phyloP scores from a whole-genome alignment of 352 stramenopile species.

The Globisporangium radiosum region DNA sequence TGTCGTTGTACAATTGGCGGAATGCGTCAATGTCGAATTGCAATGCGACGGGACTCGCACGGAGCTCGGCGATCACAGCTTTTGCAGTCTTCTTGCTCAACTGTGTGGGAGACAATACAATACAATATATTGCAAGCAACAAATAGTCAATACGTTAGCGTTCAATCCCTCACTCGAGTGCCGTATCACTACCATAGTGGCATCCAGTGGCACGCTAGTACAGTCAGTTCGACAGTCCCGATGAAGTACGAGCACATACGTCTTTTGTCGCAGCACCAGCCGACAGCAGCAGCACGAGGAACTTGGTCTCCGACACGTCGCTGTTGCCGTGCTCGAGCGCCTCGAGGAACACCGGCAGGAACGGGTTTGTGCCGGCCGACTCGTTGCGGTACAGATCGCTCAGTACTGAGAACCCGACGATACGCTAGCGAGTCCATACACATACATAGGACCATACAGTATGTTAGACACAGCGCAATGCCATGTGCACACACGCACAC shows the following conservation, averaged over 20 bases:
- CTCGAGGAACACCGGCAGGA: constrained; percentile 83
- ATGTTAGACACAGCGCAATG: too few species aligned
- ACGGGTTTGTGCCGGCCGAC: constrained; percentile 70
- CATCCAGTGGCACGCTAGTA: not conserved
- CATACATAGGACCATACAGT: too few species aligned
- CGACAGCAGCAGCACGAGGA: constrained; percentile 62
- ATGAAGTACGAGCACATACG: constrained; percentile 18
- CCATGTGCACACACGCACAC: not conserved
- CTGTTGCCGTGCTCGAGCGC: constrained; percentile 58
- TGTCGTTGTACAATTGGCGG: constrained; percentile 62
- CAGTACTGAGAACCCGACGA: constrained; percentile 85
- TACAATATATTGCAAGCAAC: constrained; percentile 1
- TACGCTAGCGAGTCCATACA: constrained; percentile 28
- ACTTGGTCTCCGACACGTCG: constrained; percentile 75
- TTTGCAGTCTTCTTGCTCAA: constrained; percentile 72
- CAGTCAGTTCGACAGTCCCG: not conserved
- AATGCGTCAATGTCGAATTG: constrained; percentile 64
- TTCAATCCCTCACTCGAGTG: too few species aligned
- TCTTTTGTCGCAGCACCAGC: constrained; percentile 38
- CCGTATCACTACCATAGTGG: too few species aligned
- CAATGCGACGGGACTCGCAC: constrained; percentile 34
- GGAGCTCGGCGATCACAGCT: constrained; percentile 56
- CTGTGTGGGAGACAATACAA: constrained; percentile 10
- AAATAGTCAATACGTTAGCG: not conserved
- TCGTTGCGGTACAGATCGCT: constrained; percentile 83